Conservation (phyloP, 768 basidiomycete genomes). For the Serendipita indica region DNA sequence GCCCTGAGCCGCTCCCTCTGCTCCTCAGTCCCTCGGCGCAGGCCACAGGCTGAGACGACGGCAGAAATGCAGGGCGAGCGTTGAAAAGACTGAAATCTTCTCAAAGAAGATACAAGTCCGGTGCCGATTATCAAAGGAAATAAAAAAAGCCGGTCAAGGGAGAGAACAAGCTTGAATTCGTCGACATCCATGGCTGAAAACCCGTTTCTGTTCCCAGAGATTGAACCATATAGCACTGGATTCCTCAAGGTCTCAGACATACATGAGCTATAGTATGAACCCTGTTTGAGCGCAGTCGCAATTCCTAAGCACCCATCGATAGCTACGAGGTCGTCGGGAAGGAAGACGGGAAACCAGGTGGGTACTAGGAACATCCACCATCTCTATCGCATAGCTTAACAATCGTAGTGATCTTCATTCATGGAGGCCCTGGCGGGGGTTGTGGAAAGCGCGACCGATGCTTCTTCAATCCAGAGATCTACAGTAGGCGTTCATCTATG, state of each 20-base stretch:
- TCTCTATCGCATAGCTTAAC: background rate
- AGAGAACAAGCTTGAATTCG: background rate
- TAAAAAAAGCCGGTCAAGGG: too few species aligned
- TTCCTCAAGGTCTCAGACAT: conserved; percentile 56
- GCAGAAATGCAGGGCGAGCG: too few species aligned
- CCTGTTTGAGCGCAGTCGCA: conserved; percentile 12
- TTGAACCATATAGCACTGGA: conserved; percentile 49
- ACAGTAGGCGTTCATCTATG: conserved; percentile 38
- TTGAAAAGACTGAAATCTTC: background rate
- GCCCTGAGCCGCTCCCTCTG: background rate
- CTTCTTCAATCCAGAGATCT: conserved; percentile 76
- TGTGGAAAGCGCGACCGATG: conserved; percentile 47
- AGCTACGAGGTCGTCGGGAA: conserved; percentile 79
- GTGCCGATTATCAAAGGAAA: background rate
- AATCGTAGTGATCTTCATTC: conserved; percentile 55
- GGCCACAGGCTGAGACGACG: too few species aligned
- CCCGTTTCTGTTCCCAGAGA: conserved; percentile 60
- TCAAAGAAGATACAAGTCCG: background rate
- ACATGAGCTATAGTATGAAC: conserved; percentile 58
- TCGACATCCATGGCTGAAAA: too few species aligned
- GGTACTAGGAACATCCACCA: conserved; percentile 13
- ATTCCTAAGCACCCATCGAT: background rate
- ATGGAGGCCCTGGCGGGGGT: conserved; percentile 78
- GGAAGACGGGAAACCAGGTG: conserved; percentile 59
- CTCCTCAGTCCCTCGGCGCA: too few species aligned